A percentile compares a stretch with the other conserved stretches of the same genome.
Conservation (phyloP, 768 basidiomycete species). For the Mycena galericulata region DNA sequence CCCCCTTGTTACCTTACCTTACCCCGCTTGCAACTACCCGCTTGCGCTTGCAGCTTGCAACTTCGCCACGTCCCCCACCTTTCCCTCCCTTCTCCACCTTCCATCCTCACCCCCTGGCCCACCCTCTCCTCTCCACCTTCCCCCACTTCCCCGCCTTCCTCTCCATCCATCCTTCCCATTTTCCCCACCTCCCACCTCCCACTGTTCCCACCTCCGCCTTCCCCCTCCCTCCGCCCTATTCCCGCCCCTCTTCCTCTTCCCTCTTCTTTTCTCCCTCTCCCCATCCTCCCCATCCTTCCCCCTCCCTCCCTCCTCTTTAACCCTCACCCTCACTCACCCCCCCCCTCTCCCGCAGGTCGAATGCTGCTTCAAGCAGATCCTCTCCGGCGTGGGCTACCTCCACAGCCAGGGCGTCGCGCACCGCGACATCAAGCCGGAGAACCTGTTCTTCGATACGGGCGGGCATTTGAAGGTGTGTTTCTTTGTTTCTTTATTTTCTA, state of each 20-base stretch:
- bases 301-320: conserved; percentile 1
- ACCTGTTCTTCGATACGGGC: conserved; percentile 91
- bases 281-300: background rate
- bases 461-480: conserved; percentile 90
- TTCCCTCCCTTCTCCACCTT: too few species aligned
- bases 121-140: too few species aligned
- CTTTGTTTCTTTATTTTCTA: conserved; percentile 29
- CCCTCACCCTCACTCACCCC: background rate
- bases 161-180: too few species aligned
- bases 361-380: conserved; percentile 97
- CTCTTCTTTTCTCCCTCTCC: background rate
- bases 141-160: too few species aligned
- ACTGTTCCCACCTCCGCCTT: too few species aligned
- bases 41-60: too few species aligned
- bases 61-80: too few species aligned
- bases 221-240: too few species aligned
- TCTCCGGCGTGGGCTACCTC: conserved; percentile 89
- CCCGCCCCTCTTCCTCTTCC: background rate
- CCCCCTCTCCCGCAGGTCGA: conserved; percentile 79
- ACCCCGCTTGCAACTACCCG: too few species aligned
- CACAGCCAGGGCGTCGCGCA: conserved; percentile 98
- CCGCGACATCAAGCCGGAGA: conserved; percentile 98
- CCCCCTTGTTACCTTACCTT: background rate
- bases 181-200: too few species aligned
- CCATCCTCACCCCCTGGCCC: too few species aligned